Evolutionary conservation across 495 filamentous ascomycete species (phyloP), one percentile per base, ranked within the genome.

Genomic region (Durotheca rogersii): DNA sequence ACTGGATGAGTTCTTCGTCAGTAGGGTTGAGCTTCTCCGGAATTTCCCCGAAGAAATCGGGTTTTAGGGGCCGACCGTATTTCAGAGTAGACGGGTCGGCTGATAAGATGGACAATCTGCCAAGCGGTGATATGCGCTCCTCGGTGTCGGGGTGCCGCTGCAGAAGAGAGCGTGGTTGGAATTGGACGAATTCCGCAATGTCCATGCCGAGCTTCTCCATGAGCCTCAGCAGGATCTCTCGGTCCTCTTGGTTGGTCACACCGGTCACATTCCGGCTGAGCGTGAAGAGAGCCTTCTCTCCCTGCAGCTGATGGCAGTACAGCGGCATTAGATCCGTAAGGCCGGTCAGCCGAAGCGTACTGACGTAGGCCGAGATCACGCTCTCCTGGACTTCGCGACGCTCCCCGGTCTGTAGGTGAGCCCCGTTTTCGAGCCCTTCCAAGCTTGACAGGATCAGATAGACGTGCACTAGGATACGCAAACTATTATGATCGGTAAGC

Each of bases 301-400:
- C 68, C 5, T 79, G 77, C 2, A 98, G 73, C 56, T 86, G 82
- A 18, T 88, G 85, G 29, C 86, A 90, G 68, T 99, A 99, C 2
- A 92, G 73, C 3, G 92, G 91, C 41, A 94, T 83, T 31, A 91
- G 67, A 37, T 89, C 81, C 33, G 84, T 78, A 36, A 93, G 77
- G 7, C 82, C 79, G 21, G 78, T 77, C 27, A 84, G 69, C 19
- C 85, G 78, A 9, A 97, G 75, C 47, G 85, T 84, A 53, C 88
- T 81, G 47, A 95, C 84, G 62, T 97, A 96, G 11, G 81, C 84
- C 1, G 88, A 77, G 50, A 93, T 77, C n/a, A 87, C 72, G 57
- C 83, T 81, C 54, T 91, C 85, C 42, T 77, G 67, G 12, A 55
- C 67, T 7, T 60, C 62, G 27, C 60, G 62, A 29, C 61, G 52